A percentile compares a stretch with the other conserved stretches of the same genome.
phyloP scores from a whole-genome alignment of 108 stramenopile genomes.

The Nitzschia sp. region DNA sequence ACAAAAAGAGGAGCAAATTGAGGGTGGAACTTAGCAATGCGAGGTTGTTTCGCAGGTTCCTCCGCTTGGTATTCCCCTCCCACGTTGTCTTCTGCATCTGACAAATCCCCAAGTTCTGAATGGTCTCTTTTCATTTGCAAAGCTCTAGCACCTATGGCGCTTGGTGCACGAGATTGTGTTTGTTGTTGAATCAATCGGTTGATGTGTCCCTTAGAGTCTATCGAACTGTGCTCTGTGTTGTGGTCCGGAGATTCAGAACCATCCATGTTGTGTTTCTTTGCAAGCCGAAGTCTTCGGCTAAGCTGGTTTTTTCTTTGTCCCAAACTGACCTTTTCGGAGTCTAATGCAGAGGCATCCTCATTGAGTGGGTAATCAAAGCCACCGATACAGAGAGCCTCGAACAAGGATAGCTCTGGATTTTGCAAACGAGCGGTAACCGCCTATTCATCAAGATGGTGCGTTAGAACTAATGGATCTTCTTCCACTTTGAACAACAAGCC shows the following conservation, averaged over 20 bases:
- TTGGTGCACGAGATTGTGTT: not conserved
- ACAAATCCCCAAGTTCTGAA: slow-evolving; percentile 8
- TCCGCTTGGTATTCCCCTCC: slow-evolving; percentile 18
- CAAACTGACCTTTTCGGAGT: slow-evolving; percentile 68
- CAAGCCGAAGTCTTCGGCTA: slow-evolving; percentile 61
- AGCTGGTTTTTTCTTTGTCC: slow-evolving; percentile 84
- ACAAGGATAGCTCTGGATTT: slow-evolving; percentile 57
- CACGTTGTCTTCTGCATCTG: slow-evolving; percentile 21
- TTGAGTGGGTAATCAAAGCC: slow-evolving; percentile 70
- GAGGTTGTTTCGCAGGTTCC: slow-evolving; percentile 23
- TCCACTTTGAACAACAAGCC: not conserved
- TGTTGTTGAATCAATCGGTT: slow-evolving; percentile 6
- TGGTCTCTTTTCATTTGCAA: slow-evolving; percentile 29
- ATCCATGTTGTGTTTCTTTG: slow-evolving; percentile 42
- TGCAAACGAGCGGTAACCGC: slow-evolving; percentile 73
- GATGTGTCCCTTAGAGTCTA: not conserved
- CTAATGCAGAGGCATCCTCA: slow-evolving; percentile 48
- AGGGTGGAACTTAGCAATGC: slow-evolving; percentile 45
- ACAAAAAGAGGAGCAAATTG: slow-evolving; percentile 32
- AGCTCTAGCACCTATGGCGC: slow-evolving; percentile 14
- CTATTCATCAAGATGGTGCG: slow-evolving; percentile 10
- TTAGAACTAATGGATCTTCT: not conserved
- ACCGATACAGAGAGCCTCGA: slow-evolving; percentile 67
- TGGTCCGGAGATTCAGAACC: not conserved
- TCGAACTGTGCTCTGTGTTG: not conserved